Conservation (phyloP, 2,329 filamentous ascomycete genomes). For the Alternaria solani region DNA sequence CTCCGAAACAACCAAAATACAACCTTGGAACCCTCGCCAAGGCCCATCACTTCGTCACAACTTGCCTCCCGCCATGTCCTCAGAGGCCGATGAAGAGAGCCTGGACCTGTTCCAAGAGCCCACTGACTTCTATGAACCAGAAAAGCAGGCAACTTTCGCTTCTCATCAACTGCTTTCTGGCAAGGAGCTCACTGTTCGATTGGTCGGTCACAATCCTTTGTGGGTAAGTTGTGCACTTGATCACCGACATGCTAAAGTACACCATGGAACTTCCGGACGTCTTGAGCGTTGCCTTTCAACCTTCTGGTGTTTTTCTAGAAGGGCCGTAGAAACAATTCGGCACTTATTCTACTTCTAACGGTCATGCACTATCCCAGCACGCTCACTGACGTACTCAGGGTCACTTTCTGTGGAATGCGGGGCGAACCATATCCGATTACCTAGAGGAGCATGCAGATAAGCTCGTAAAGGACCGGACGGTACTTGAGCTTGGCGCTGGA, state of each 20-base stretch:
- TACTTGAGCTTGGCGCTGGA: constrained; percentile 89
- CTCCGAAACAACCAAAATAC: constrained; percentile 28
- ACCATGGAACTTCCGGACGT: constrained; percentile 6
- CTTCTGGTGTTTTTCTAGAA: constrained; percentile 5
- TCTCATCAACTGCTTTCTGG: constrained; percentile 75
- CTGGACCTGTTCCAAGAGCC: constrained; percentile 79
- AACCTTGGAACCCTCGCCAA: constrained; percentile 25
- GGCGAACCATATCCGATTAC: constrained; percentile 77
- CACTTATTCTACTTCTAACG: neutral
- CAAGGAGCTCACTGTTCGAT: constrained; percentile 71
- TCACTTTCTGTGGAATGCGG: constrained; percentile 91
- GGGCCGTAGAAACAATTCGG: neutral
- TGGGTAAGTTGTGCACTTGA: constrained; percentile 65
- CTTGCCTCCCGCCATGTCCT: constrained; percentile 33
- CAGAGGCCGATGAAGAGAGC: constrained; percentile 47
- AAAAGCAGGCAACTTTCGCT: constrained; percentile 77
- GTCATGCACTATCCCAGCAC: neutral
- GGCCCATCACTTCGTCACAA: constrained; percentile 21
- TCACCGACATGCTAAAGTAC: neutral
- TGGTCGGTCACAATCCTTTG: constrained; percentile 86
- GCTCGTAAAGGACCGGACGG: constrained; percentile 71
- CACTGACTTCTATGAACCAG: constrained; percentile 78
- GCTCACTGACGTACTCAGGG: constrained; percentile 58
- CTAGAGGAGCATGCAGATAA: constrained; percentile 72
- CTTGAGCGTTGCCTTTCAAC: neutral